Evolutionary conservation across 805 yeast species (phyloP).

Genomic region (Saccharomycopsis capsularis): DNA sequence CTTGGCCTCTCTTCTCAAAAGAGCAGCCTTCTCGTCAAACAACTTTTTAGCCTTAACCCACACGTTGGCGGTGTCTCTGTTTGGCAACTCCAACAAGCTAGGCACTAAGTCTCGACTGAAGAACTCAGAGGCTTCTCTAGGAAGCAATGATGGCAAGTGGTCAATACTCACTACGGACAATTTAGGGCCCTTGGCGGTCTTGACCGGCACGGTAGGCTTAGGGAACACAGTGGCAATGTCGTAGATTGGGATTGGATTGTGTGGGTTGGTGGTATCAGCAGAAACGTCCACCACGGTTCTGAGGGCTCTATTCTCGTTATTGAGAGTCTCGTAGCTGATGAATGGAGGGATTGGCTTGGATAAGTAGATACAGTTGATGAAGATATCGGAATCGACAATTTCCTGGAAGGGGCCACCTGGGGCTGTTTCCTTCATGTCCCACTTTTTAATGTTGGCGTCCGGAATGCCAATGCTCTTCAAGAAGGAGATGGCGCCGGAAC

Average conservation of each 20-base stretch:
- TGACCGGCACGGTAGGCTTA: constrained; percentile 83
- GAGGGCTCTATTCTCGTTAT: constrained; percentile 61
- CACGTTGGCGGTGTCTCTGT: constrained; percentile 76
- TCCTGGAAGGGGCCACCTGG: constrained; percentile 96
- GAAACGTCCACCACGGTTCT: constrained; percentile 95
- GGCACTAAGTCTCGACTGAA: constrained; percentile 87
- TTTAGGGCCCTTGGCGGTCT: constrained; percentile 73
- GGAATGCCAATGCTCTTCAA: constrained; percentile 83
- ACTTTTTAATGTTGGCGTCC: constrained; percentile 70
- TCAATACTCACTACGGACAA: constrained; percentile 91
- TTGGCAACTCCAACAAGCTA: constrained; percentile 74
- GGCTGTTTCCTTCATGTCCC: constrained; percentile 98
- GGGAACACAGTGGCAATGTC: constrained; percentile 82
- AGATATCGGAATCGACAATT: constrained; percentile 79
- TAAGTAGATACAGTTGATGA: constrained; percentile 92
- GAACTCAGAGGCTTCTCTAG: constrained; percentile 95
- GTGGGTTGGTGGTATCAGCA: constrained; percentile 98
- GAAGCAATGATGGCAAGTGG: constrained; percentile 90
- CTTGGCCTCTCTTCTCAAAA: constrained; percentile 42
- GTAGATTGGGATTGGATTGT: constrained; percentile 96
- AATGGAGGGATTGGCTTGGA: constrained; percentile 93
- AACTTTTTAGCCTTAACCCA: constrained; percentile 86
- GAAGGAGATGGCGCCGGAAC: constrained; percentile 90
- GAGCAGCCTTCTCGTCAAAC: constrained; percentile 77
- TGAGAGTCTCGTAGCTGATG: constrained; percentile 61